Evolutionary conservation across 768 basidiomycete genomes (phyloP).

Genomic region (Mrakia frigida): DNA sequence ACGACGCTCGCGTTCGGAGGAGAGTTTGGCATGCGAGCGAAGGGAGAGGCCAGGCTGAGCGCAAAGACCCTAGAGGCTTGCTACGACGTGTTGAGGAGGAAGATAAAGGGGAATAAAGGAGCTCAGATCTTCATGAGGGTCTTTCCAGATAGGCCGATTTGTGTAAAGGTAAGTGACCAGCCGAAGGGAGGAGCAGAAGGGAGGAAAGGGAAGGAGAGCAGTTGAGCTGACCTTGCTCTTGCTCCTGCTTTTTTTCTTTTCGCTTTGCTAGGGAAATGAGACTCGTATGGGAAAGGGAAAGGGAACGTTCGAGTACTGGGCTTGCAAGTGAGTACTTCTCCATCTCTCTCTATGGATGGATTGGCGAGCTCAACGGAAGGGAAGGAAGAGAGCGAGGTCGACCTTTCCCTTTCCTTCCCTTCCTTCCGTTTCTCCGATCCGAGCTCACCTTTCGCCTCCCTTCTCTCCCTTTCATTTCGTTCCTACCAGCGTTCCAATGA

Average conservation of each 20-base stretch:
- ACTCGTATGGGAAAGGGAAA: constrained; percentile 99
- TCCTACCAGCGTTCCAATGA: constrained; percentile 66
- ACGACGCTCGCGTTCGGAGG: constrained; percentile 80
- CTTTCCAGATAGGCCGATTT: constrained; percentile 95
- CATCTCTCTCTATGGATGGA: neutral
- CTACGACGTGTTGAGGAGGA: constrained; percentile 80
- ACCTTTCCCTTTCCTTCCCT: neutral
- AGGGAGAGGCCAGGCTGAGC: constrained; percentile 65
- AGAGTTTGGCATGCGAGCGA: constrained; percentile 85
- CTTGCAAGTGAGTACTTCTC: constrained; percentile 61
- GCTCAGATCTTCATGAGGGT: constrained; percentile 78
- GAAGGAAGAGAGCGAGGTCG: neutral
- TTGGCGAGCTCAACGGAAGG: neutral
- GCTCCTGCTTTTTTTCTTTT: neutral
- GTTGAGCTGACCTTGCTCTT: neutral
- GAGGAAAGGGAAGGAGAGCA: neutral
- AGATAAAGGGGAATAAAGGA: constrained; percentile 84
- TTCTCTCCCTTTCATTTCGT: neutral
- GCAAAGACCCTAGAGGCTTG: constrained; percentile 86
- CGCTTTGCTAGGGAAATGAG: constrained; percentile 64
- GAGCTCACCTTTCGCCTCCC: neutral
- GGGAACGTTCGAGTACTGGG: constrained; percentile 96
- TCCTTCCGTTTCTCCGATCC: neutral
- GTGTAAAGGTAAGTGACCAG: constrained; percentile 68
- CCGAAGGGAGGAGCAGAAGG: neutral